Conservation (phyloP, 2,329 filamentous ascomycete genomes). For the Pseudodiploospora longispora region DNA sequence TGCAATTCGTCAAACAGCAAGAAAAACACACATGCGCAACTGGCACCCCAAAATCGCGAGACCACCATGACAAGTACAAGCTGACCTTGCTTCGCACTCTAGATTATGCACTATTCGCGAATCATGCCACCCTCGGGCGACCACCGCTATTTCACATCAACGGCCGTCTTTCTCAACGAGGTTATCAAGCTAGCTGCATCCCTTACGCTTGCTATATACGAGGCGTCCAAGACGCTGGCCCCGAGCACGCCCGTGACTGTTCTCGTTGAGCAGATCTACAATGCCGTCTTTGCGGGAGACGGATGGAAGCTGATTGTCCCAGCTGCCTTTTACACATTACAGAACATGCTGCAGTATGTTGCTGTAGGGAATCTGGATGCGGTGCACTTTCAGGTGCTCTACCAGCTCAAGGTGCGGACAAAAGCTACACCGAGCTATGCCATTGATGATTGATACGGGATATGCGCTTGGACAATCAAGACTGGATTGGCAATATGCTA, state of each 20-base stretch:
- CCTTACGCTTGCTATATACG: conserved; percentile 79
- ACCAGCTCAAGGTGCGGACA: conserved; percentile 69
- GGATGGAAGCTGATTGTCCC: conserved; percentile 93
- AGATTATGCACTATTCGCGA: conserved; percentile 92
- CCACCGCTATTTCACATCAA: conserved; percentile 87
- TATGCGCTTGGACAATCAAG: not conserved
- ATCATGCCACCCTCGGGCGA: conserved; percentile 81
- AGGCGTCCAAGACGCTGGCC: conserved; percentile 69
- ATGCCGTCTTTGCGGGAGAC: conserved; percentile 77
- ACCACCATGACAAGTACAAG: no score
- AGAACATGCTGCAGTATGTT: conserved; percentile 90
- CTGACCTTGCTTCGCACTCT: not conserved
- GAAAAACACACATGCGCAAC: no score
- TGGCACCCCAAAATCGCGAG: no score
- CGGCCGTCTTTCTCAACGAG: conserved; percentile 89
- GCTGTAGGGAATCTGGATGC: conserved; percentile 86
- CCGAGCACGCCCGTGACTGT: conserved; percentile 73
- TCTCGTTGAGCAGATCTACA: conserved; percentile 71
- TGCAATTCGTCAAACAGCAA: conserved; percentile 11
- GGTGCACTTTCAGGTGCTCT: conserved; percentile 87
- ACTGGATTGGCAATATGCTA: not conserved
- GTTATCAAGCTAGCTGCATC: conserved; percentile 83
- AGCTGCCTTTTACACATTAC: conserved; percentile 78
- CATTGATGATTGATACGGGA: not conserved
- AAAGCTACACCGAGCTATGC: not conserved